A percentile compares a stretch with the other conserved stretches of the same genome.
Conservation (phyloP, 2,329 filamentous ascomycete genomes). For the Colletotrichum godetiae region DNA sequence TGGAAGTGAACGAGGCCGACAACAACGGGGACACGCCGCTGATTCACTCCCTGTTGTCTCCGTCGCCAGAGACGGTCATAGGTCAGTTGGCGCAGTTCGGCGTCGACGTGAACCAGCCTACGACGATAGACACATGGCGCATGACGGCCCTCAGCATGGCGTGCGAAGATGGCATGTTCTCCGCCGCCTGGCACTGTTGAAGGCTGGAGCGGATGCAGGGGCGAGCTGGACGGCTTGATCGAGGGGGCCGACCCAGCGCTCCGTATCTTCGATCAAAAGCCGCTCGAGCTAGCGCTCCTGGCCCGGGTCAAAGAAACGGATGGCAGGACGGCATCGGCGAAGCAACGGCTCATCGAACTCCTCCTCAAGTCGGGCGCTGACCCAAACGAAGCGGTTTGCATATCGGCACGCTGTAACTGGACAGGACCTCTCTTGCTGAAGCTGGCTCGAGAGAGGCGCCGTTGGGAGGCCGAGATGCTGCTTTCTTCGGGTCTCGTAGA, state of each 20-base stretch:
- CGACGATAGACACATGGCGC: not conserved
- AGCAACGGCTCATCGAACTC: not conserved
- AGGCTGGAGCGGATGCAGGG: not conserved
- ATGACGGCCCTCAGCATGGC: not conserved
- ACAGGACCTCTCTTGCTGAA: slow-evolving; percentile 1
- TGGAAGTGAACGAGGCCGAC: not conserved
- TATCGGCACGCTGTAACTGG: not conserved
- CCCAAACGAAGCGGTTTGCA: not conserved
- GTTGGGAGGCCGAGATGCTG: not conserved
- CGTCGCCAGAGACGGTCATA: not conserved
- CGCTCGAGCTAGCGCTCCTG: not conserved
- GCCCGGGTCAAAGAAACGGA: not conserved
- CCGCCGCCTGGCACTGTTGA: not conserved
- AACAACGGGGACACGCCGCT: not conserved
- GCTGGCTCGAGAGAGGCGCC: not conserved
- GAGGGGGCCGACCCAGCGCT: not conserved
- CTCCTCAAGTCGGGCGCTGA: not conserved
- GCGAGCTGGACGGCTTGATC: not conserved
- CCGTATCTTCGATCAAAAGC: not conserved
- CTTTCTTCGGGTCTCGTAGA: not conserved
- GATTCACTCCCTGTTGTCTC: not conserved
- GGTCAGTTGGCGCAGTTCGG: not conserved
- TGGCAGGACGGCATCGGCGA: not conserved
- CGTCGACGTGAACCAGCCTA: not conserved
- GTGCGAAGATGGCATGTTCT: not conserved